Evolutionary conservation across 805 yeast species (phyloP).

Genomic region (Metschnikowia noctiluminum): DNA sequence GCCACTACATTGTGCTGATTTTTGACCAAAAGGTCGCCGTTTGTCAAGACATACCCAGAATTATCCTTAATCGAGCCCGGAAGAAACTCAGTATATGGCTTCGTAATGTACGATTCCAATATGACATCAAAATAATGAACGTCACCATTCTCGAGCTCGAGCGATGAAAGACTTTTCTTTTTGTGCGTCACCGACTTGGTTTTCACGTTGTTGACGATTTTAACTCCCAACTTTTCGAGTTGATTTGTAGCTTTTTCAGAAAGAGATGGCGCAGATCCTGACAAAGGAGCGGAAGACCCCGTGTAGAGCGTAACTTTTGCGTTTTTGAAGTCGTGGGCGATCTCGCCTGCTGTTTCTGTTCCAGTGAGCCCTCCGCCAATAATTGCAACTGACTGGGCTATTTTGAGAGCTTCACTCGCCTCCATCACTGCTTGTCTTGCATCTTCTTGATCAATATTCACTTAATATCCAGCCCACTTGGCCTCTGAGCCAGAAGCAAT

Average conservation of each 20-base stretch:
- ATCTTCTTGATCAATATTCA: conserved; percentile 17
- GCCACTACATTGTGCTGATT: conserved; percentile 28
- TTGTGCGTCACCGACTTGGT: conserved; percentile 13
- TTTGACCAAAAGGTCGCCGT: conserved; percentile 24
- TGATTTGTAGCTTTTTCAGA: conserved; percentile 8
- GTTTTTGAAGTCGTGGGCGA: conserved; percentile 20
- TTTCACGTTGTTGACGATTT: conserved; percentile 8
- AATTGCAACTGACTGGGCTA: conserved; percentile 30
- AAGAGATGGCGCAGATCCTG: neutral
- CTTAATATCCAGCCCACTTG: conserved; percentile 24
- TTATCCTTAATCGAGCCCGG: conserved; percentile 22
- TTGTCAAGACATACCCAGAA: conserved; percentile 28
- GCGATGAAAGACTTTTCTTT: neutral
- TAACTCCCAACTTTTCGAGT: conserved; percentile 15
- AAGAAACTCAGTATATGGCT: conserved; percentile 34
- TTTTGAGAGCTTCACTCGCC: conserved; percentile 15
- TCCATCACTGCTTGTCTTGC: conserved; percentile 17
- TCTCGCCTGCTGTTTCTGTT: conserved; percentile 39
- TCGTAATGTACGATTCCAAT: conserved; percentile 22
- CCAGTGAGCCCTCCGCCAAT: conserved; percentile 41
- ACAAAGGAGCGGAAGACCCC: conserved; percentile 10
- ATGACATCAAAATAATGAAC: conserved; percentile 27
- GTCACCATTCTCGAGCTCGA: conserved; percentile 20
- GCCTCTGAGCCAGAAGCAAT: conserved; percentile 34
- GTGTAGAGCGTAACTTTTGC: conserved; percentile 27